These are phyloP conservation scores for Ilex asprella DNA, from an alignment of 257 asterid species.

Conservation along the genomic window DNA sequence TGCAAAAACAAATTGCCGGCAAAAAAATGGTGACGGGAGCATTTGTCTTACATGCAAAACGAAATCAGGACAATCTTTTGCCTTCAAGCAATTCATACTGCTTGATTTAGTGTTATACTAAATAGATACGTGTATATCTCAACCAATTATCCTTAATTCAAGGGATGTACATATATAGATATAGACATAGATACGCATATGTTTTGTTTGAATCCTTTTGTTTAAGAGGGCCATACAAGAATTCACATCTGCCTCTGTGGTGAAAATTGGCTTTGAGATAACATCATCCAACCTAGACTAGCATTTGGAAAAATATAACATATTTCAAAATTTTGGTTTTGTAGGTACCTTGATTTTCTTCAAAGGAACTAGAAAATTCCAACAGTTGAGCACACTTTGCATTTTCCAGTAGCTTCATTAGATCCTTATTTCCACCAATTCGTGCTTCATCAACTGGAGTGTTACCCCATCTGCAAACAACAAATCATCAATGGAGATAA, in stretches of 20 bases:
- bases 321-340: background rate
- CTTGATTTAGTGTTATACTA: too few species aligned
- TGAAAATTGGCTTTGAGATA: too few species aligned
- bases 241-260: too few species aligned
- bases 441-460: constrained; percentile 71
- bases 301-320: background rate
- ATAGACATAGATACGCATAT: too few species aligned
- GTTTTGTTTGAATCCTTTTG: too few species aligned
- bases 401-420: constrained; percentile 51
- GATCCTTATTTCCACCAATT: constrained; percentile 38
- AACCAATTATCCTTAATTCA: too few species aligned
- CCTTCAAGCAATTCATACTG: background rate
- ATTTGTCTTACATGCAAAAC: too few species aligned
- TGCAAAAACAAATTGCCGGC: too few species aligned
- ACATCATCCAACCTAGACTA: background rate
- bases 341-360: constrained; percentile 16
- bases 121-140: background rate
- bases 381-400: constrained; percentile 38
- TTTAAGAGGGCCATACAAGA: too few species aligned
- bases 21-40: too few species aligned
- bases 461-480: constrained; percentile 56
- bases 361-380: constrained; percentile 19
- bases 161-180: too few species aligned
- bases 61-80: too few species aligned
- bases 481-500: background rate